Evolutionary conservation across 352 stramenopile species (phyloP).

Genomic region (Phytophthora tubulina): DNA sequence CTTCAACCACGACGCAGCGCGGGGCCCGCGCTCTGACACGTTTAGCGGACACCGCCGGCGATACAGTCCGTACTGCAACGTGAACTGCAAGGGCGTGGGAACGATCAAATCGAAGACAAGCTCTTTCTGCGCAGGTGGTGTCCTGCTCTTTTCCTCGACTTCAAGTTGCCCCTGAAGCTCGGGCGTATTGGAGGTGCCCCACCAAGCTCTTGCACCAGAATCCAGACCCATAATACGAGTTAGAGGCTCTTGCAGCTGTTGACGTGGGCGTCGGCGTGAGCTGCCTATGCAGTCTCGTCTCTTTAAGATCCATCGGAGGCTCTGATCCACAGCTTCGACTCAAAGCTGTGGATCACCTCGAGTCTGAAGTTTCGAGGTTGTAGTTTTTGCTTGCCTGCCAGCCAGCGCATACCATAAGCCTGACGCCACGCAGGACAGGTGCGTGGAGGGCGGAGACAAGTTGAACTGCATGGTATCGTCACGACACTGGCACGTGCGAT

Average conservation of each 20-base stretch:
- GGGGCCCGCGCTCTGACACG: slow-evolving; percentile 17
- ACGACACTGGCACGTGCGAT: neutral
- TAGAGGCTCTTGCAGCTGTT: slow-evolving; percentile 29
- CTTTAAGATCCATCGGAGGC: slow-evolving; percentile 32
- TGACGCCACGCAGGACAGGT: slow-evolving; percentile 18
- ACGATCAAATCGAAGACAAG: slow-evolving; percentile 35
- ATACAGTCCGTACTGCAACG: neutral
- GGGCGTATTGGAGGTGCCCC: slow-evolving; percentile 27
- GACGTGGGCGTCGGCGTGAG: slow-evolving; percentile 22
- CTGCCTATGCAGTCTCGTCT: slow-evolving; percentile 21
- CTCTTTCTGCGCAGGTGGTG: slow-evolving; percentile 38
- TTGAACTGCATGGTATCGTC: slow-evolving; percentile 16
- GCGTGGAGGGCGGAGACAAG: slow-evolving; percentile 15
- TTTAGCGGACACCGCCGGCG: slow-evolving; percentile 21
- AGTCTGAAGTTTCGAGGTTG: too few relatives aligned
- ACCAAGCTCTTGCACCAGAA: slow-evolving; percentile 42
- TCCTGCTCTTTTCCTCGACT: slow-evolving; percentile 45
- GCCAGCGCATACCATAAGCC: slow-evolving; percentile 14
- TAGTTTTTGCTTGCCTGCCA: slow-evolving; percentile 7
- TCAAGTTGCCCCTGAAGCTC: slow-evolving; percentile 39
- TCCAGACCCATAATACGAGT: slow-evolving; percentile 31
- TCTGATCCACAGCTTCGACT: slow-evolving; percentile 1
- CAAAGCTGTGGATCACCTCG: neutral
- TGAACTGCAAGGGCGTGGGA: slow-evolving; percentile 25
- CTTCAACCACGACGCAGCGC: slow-evolving; percentile 30